Base-by-base conservation (phyloP, 148 eudicot genomes). In the Diospyros lotus region DNA sequence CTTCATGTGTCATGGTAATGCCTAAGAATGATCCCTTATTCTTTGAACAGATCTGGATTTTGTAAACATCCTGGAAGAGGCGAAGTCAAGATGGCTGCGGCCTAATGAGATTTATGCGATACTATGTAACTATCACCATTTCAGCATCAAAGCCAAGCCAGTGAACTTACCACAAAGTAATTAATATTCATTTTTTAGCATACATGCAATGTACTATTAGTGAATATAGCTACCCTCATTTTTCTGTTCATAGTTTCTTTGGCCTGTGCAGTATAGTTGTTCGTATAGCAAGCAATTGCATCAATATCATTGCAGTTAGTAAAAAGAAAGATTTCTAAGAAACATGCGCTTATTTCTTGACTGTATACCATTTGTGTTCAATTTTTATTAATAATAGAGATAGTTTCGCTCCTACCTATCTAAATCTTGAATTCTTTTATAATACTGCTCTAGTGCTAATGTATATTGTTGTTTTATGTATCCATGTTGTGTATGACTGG, bases 41-140 rank as follows among this genome's bases (percentile, higher is more conserved):
- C 7, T 55, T 61, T 79, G 77, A 48, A 68, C 94, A 92, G 98
- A 95, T 82, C 81, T 95, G 92, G 98, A 95, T 78, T 44, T 95
- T 71, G 72, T 64, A 55, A 89, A 73, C 83, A 88, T 90, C 61
- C 79, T 78, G 84, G 86, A 79, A 83, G 98, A 95, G 88, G 96
- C 98, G 7, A 87, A 77, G 71, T 52, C 90, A 72, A 86, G 98
- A 82, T 95, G 98, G 98, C 91, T 95, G 75, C 82, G 97, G 48
- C 96, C 98, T 50, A 95, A 92, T 69, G 98, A 95, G 86, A 95
- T 95, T 77, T 94, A 95, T 78, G 98, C 98, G 61, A 88, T 95
- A 18, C 90, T 92, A 72, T 86, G 84, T 45, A 95, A 95, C 80
- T 80, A 82, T 83, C 77, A 83, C 51, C 71, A 83, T 68, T 95